Percentiles rank a stretch among this genome's conserved stretches.
These are phyloP conservation scores for Parachlorella kessleri DNA, from an alignment of 139 green algal species.

Conservation along the genomic window DNA sequence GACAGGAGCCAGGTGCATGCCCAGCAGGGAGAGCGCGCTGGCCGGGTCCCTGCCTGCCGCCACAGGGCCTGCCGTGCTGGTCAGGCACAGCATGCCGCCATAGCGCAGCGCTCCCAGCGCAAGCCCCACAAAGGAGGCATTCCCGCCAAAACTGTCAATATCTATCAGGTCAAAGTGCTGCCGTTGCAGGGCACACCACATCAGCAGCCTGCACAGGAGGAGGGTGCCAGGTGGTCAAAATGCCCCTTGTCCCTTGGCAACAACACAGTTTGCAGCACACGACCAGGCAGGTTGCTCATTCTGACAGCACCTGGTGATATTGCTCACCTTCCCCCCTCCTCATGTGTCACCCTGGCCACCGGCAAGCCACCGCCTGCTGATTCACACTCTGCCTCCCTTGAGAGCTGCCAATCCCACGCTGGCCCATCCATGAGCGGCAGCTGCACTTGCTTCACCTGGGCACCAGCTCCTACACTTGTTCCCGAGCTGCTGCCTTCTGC, in stretches of 20 bases:
- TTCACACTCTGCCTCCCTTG: background rate
- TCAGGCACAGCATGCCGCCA: slow-evolving; percentile 24
- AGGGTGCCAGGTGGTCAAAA: no score
- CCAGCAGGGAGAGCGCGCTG: slow-evolving; percentile 1
- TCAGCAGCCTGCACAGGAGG: slow-evolving; percentile 12
- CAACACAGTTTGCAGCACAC: no score
- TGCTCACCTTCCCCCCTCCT: no score
- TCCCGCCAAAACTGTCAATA: slow-evolving; percentile 7
- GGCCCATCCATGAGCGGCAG: background rate
- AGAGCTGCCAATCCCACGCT: background rate
- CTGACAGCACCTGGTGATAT: no score
- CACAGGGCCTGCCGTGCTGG: slow-evolving; percentile 3
- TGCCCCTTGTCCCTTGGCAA: no score
- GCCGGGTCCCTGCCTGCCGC: slow-evolving; percentile 14
- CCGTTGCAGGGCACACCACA: slow-evolving; percentile 3
- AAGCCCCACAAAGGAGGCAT: background rate
- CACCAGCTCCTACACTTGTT: no score
- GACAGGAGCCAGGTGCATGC: slow-evolving; percentile 16
- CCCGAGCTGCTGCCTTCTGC: no score
- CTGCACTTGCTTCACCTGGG: no score
- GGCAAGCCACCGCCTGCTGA: no score
- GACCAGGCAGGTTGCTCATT: no score
- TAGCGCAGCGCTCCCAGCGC: slow-evolving; percentile 8
- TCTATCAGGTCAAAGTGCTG: slow-evolving; percentile 24
- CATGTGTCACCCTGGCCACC: no score